These are phyloP conservation scores for Metschnikowia cerradonensis DNA, from an alignment of 805 yeast species.

Conservation along the genomic window DNA sequence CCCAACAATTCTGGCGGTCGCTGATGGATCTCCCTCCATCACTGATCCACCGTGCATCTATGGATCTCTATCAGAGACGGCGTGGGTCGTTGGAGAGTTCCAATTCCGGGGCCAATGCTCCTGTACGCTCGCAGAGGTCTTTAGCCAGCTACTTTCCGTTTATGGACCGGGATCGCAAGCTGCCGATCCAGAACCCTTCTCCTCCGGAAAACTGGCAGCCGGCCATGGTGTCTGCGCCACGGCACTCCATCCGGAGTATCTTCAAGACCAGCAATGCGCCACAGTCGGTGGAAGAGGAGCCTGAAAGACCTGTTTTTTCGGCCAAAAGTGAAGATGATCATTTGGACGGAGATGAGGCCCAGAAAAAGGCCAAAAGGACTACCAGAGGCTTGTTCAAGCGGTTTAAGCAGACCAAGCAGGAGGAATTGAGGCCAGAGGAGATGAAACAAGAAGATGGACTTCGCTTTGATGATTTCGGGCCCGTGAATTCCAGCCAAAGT, in stretches of 20 bases:
- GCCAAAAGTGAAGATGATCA: not conserved
- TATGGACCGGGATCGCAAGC: conserved; percentile 17
- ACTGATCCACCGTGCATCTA: conserved; percentile 26
- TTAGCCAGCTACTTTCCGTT: conserved; percentile 40
- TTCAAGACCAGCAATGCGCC: conserved; percentile 21
- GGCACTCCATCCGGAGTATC: conserved; percentile 33
- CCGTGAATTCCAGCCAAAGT: not conserved
- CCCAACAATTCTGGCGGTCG: conserved; percentile 38
- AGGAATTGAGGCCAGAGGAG: conserved; percentile 7
- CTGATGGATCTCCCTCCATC: conserved; percentile 36
- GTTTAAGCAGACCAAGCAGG: conserved; percentile 26
- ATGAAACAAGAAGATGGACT: conserved; percentile 11
- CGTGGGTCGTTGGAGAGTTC: conserved; percentile 32
- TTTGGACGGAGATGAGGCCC: conserved; percentile 4
- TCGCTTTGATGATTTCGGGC: not conserved
- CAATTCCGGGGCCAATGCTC: conserved; percentile 14
- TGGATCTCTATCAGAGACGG: conserved; percentile 30
- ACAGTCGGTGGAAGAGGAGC: not conserved
- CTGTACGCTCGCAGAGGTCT: conserved; percentile 19
- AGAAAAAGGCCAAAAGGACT: conserved; percentile 22
- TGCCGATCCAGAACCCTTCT: conserved; percentile 7
- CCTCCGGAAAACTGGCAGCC: conserved; percentile 2
- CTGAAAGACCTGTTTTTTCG: not conserved
- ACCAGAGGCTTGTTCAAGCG: conserved; percentile 34
- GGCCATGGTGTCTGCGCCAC: conserved; percentile 17